A percentile compares a stretch with the other conserved stretches of the same genome.
Conservation (phyloP, 306 rosid genomes). For the Cercis canadensis region DNA sequence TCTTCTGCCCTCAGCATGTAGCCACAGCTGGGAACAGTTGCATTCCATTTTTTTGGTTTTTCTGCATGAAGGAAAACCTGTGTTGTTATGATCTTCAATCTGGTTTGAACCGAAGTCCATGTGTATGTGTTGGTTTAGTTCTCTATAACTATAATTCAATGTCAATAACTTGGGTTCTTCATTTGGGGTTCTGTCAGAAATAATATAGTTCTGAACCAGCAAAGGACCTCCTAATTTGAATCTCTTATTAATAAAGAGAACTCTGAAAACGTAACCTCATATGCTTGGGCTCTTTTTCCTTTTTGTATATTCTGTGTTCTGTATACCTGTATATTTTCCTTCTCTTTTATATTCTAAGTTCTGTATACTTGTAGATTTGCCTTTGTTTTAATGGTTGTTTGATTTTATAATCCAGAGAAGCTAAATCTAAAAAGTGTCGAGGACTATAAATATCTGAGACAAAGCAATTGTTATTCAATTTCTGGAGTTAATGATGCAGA, state of each 20-base stretch:
- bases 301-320: background rate
- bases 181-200: background rate
- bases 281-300: background rate
- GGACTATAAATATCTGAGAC: slow-evolving; percentile 85
- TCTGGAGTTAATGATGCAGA: slow-evolving; percentile 83
- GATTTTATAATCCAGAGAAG: slow-evolving; percentile 62
- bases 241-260: slow-evolving; percentile 12
- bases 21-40: no score
- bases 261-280: background rate
- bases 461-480: slow-evolving; percentile 86
- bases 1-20: no score
- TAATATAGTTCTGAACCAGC: background rate
- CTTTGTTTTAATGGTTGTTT: slow-evolving; percentile 32
- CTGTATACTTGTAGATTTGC: slow-evolving; percentile 24
- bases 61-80: no score
- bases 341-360: slow-evolving; percentile 8
- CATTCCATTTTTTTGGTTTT: no score
- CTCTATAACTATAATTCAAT: background rate
- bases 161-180: background rate
- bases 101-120: background rate
- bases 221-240: background rate
- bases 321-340: background rate
- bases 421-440: slow-evolving; percentile 72
- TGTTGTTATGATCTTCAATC: background rate
- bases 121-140: background rate